Percentiles rank a stretch among this genome's conserved stretches.
Conservation (phyloP, 495 filamentous ascomycete genomes). For the Hyaloscypha finlandica region DNA sequence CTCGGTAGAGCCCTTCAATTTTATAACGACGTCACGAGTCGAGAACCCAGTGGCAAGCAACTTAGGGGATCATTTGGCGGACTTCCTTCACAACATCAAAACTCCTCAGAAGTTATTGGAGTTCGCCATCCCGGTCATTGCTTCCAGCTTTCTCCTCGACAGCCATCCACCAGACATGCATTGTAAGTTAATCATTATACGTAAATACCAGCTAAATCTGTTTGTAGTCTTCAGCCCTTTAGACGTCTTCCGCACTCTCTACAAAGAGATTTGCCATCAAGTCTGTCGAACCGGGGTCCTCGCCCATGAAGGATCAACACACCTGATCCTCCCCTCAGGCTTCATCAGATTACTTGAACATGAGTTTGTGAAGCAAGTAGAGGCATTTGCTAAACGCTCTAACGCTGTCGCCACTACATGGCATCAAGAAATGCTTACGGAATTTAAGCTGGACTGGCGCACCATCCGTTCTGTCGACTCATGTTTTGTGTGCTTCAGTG, state of each 20-base stretch:
- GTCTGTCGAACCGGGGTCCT: constrained; percentile 17
- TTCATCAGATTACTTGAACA: constrained; percentile 13
- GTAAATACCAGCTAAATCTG: too few species aligned
- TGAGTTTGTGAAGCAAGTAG: constrained; percentile 1
- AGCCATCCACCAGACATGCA: constrained; percentile 36
- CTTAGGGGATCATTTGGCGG: constrained; percentile 5
- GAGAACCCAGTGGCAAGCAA: constrained; percentile 14
- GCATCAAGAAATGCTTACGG: neutral
- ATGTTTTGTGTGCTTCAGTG: constrained; percentile 36
- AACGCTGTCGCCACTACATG: neutral
- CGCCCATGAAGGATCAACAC: constrained; percentile 9
- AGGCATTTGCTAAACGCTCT: neutral
- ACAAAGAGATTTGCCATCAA: constrained; percentile 28
- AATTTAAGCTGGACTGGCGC: neutral
- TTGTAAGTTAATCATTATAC: constrained; percentile 33
- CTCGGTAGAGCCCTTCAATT: constrained; percentile 30
- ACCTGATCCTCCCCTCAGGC: constrained; percentile 18
- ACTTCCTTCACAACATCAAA: constrained; percentile 29
- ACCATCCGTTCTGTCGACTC: constrained; percentile 20
- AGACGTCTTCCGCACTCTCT: constrained; percentile 30
- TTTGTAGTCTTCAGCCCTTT: constrained; percentile 29
- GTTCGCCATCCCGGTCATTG: constrained; percentile 31
- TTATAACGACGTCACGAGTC: constrained; percentile 27
- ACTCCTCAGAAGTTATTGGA: constrained; percentile 8
- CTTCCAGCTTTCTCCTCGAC: constrained; percentile 39